Base-by-base conservation (phyloP, 2,329 filamentous ascomycete genomes). In the Cladorrhinum sp. region DNA sequence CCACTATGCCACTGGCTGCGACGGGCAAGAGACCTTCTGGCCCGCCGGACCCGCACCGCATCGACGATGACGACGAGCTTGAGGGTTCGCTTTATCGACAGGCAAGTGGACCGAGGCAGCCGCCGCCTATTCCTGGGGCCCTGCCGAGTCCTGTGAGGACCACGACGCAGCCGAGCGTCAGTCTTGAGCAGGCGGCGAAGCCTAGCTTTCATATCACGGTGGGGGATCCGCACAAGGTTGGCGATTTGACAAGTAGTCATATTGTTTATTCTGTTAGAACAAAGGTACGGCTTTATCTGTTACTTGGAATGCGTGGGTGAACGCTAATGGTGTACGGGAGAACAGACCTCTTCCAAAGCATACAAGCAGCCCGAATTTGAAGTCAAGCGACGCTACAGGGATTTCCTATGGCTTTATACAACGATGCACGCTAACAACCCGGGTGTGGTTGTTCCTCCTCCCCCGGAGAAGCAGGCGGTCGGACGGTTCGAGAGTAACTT, bases 321-420 rank as follows among this genome's bases (percentile, higher is more conserved):
- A 3, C 22, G 27, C 23, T 41, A 36, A 29, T 36, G 6, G 16
- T 8, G 41, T 13, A n/a, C 16, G 5, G 41, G 41, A 5, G 41
- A 45, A 20, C 66, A 96, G 90, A 99, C 95, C 12, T 91, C 92
- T 1, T 98, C 93, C 38, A 97, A 97, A 78, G 95, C 92, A 55
- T 99, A 98, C 76, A 91, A 90, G 72, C 90, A 93, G 70, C 82
- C 91, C 56, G 93, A 96, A 71, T 98, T 99, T 71, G 88, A 92
- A 59, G 95, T 99, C 67, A 96, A 92, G 70, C 85, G 95, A 68
- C 86, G 95, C 71, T 99, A 98, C 75, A 88, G 93, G 61, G 95
- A 99, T 76, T 99, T 99, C 74, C 80, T 99, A 57, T 99, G 95
- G 95, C 86, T 99, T 25, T 99, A 99, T 75, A 97, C 89, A 68